Evolutionary conservation across 1,284 basidiomycete genomes (phyloP).

Genomic region (Tilletia caries): DNA sequence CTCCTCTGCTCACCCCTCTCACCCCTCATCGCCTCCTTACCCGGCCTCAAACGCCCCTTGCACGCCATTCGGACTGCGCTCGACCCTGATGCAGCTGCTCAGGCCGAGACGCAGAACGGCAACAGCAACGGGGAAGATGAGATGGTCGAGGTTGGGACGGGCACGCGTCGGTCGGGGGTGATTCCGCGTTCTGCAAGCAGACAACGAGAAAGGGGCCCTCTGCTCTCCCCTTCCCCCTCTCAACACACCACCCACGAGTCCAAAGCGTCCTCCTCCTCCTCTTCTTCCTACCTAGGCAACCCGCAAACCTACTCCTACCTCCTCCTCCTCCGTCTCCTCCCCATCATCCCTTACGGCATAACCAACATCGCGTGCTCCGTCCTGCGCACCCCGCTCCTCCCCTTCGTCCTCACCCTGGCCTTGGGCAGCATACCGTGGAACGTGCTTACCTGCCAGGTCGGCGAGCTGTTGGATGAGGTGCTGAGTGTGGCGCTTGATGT

Average conservation of each 20-base stretch:
- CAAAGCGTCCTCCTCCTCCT: too few relatives aligned
- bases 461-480: slow-evolving; percentile 47
- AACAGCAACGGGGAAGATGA: not conserved
- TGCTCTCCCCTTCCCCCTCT: too few relatives aligned
- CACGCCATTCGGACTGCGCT: slow-evolving; percentile 43
- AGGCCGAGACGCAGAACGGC: not conserved
- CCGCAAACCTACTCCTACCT: slow-evolving; percentile 38
- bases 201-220: too few relatives aligned
- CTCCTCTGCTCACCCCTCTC: slow-evolving; percentile 41
- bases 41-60: slow-evolving; percentile 44
- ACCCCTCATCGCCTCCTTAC: slow-evolving; percentile 38
- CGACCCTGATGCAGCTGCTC: not conserved
- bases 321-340: slow-evolving; percentile 47
- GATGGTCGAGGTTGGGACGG: too few relatives aligned
- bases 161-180: too few relatives aligned
- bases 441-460: slow-evolving; percentile 49
- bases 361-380: slow-evolving; percentile 53
- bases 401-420: slow-evolving; percentile 43
- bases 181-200: not conserved
- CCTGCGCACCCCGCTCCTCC: slow-evolving; percentile 46
- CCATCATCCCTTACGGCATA: slow-evolving; percentile 49
- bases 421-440: slow-evolving; percentile 52
- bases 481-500: slow-evolving; percentile 1
- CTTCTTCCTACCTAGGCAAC: not conserved
- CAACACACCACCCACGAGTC: too few relatives aligned